Percentiles rank a stretch among this genome's conserved stretches.
Evolutionary conservation across 148 eudicot species (phyloP).

Genomic region (Fallopia convolvulus): DNA sequence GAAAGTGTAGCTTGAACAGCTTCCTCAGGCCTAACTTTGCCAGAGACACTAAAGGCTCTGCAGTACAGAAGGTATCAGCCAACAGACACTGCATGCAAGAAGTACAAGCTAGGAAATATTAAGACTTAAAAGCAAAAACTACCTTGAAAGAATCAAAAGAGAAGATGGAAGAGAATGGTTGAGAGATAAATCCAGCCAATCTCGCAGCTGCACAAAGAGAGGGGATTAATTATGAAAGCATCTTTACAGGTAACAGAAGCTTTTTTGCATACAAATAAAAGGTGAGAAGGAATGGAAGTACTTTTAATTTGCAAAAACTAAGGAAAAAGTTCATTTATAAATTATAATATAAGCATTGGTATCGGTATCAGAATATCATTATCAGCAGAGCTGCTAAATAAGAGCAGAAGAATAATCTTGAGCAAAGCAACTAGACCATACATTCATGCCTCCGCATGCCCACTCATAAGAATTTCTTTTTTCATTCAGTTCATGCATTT

Average conservation of each 20-base stretch:
- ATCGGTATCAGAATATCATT: background rate
- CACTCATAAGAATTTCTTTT: background rate
- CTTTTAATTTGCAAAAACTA: background rate
- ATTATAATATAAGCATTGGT: background rate
- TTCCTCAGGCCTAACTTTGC: slow-evolving; percentile 65
- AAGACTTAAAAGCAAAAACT: background rate
- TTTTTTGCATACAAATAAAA: background rate
- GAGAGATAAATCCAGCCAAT: slow-evolving; percentile 80
- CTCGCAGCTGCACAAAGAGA: slow-evolving; percentile 44
- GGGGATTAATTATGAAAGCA: background rate
- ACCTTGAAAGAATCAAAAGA: slow-evolving; percentile 77
- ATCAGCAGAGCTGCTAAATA: background rate
- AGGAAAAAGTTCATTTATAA: background rate
- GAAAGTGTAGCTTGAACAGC: slow-evolving; percentile 64
- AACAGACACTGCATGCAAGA: background rate
- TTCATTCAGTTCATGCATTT: background rate
- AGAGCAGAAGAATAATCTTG: background rate
- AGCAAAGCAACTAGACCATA: background rate
- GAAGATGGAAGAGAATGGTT: slow-evolving; percentile 75
- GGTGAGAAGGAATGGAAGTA: background rate
- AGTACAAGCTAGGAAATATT: background rate
- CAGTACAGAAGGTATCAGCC: slow-evolving; percentile 13
- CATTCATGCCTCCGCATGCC: background rate
- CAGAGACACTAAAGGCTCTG: slow-evolving; percentile 73
- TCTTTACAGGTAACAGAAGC: background rate